Base-by-base conservation (phyloP, 2,329 filamentous ascomycete genomes). In the Aschersonia sp. region DNA sequence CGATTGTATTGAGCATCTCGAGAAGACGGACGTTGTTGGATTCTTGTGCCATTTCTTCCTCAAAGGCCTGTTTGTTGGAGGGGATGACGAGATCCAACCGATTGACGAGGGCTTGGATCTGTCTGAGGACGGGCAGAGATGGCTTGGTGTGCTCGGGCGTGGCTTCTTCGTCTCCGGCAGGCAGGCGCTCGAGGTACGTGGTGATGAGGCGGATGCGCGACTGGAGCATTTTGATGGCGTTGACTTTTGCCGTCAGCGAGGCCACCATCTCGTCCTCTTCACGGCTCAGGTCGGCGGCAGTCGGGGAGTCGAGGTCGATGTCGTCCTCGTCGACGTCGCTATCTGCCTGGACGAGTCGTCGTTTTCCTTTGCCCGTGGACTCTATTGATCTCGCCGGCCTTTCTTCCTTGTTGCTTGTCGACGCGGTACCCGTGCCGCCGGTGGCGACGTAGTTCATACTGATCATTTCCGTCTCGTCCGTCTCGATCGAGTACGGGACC, bases 401-500 rank as follows among this genome's bases (percentile, higher is more conserved):
- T 48, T 70, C 69, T 48, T 71, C 68, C 55, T 64, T 67, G 47
- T 56, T 53, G 8, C 56, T 54, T 31, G 78, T 68, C 32, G 79
- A 79, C 5, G 45, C 30, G 30, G 88, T 90, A 44, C 85, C 86
- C 44, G 84, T 85, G 40, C 85, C 87, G 40, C 85, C 87, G 46
- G 83, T 81, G 1, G 90, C 89, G 22, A 98, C 84, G 54, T 89
- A 94, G 64, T 95, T 88, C 58, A 98, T 86, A 55, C 86, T 85
- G 54, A 98, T 97, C 88, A 95, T 95, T 65, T 98, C 92, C 1
- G 89, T 89, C 63, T 97, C 89, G 8, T 87, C 87, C 0, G 89
- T 95, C 66, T 97, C 92, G 2, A 97, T 81, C 0, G 83, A 83
- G 63, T 92, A 97, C 2, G 83, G 79, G 8, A 97, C 66, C 59